Evolutionary conservation across 73 alveolate genomes (phyloP).

Genomic region (Paramecium sonneborni): DNA sequence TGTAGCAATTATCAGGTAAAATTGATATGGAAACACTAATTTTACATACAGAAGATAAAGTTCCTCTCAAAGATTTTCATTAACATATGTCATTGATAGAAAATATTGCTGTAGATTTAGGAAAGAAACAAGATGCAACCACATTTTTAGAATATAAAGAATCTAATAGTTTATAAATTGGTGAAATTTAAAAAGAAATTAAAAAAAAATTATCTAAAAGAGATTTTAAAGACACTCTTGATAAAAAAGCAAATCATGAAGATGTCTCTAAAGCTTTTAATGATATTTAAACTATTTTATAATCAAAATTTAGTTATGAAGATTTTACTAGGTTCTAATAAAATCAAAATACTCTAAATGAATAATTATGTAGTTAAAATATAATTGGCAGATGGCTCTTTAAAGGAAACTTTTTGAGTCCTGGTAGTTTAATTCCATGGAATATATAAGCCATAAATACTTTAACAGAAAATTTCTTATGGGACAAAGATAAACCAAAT

Average conservation of each 20-base stretch:
- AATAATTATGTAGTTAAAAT: conserved; percentile 93
- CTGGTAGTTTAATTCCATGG: conserved; percentile 93
- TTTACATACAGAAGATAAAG: conserved; percentile 43
- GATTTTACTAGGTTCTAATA: conserved; percentile 76
- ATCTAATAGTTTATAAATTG: background rate
- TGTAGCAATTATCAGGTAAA: conserved; percentile 50
- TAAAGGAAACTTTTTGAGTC: conserved; percentile 90
- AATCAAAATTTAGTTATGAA: conserved; percentile 69
- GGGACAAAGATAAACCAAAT: conserved; percentile 94
- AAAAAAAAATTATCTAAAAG: background rate
- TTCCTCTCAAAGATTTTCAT: conserved; percentile 39
- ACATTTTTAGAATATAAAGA: conserved; percentile 55
- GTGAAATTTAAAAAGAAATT: conserved; percentile 36
- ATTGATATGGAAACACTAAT: conserved; percentile 57
- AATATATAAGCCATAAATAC: conserved; percentile 93
- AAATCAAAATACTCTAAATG: conserved; percentile 87
- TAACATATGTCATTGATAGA: background rate
- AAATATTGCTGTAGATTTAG: conserved; percentile 28
- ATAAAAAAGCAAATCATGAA: conserved; percentile 72
- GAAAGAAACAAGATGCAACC: conserved; percentile 34
- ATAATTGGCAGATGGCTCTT: conserved; percentile 97
- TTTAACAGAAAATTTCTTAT: conserved; percentile 96
- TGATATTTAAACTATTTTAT: conserved; percentile 84
- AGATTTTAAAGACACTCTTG: conserved; percentile 1
- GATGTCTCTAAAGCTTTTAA: conserved; percentile 83